Conservation (phyloP, 2,329 filamentous ascomycete species). For the Curvularia sp. region DNA sequence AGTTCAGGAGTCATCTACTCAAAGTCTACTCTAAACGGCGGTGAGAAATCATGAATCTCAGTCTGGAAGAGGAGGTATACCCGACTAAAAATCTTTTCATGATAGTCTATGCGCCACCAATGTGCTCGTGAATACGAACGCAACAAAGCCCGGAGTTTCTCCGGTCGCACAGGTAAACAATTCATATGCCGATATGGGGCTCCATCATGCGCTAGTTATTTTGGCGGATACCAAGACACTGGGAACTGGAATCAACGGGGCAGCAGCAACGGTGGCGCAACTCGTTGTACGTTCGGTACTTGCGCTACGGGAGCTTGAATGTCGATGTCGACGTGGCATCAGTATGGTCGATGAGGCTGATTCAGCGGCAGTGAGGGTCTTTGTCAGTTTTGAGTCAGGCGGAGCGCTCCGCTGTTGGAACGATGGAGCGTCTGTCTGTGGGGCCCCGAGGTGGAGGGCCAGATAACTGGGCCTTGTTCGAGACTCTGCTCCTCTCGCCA, state of each 20-base stretch:
- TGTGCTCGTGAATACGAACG: neutral
- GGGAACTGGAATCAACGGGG: neutral
- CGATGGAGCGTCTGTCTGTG: conserved; percentile 2
- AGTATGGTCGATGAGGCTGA: conserved; percentile 8
- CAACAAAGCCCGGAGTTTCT: neutral
- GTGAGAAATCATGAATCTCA: neutral
- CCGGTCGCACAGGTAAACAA: neutral
- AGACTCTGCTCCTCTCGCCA: conserved; percentile 8
- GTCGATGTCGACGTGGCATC: conserved; percentile 1
- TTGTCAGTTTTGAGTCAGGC: conserved; percentile 4
- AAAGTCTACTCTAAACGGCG: neutral
- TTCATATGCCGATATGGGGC: neutral
- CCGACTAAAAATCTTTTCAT: neutral
- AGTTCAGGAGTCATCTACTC: neutral
- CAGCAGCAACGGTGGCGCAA: neutral
- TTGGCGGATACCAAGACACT: conserved; percentile 1
- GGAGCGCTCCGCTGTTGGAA: neutral
- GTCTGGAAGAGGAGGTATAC: neutral
- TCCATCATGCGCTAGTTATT: conserved; percentile 1
- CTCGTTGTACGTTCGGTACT: neutral
- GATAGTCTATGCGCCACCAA: neutral
- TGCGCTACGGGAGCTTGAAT: neutral
- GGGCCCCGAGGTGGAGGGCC: conserved; percentile 10
- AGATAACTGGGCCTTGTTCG: conserved; percentile 12
- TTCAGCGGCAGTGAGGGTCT: conserved; percentile 4